Percentiles rank a stretch among this genome's conserved stretches.
These are phyloP conservation scores for Colletotrichum simmondsii DNA, from an alignment of 2,329 filamentous ascomycete genomes.

Conservation along the genomic window DNA sequence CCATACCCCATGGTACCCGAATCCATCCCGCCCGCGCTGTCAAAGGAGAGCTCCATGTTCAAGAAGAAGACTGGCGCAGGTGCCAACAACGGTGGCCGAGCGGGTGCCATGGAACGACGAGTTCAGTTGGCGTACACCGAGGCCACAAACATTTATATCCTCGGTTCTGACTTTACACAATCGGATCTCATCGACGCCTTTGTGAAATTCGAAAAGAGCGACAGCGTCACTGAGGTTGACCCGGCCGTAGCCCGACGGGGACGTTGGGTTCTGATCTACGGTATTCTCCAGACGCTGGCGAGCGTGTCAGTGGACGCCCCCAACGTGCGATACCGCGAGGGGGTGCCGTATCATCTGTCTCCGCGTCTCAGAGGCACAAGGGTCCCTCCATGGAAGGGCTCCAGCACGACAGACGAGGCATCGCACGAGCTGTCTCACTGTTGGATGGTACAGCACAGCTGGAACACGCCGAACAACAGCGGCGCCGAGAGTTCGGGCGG, in stretches of 20 bases:
- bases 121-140: conserved; percentile 69
- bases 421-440: conserved; percentile 64
- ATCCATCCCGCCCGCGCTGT: conserved; percentile 49
- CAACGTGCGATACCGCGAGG: conserved; percentile 61
- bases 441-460: conserved; percentile 57
- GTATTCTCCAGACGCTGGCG: conserved; percentile 68
- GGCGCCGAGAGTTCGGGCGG: conserved; percentile 40
- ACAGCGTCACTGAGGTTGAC: conserved; percentile 61
- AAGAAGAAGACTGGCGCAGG: conserved; percentile 43
- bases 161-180: conserved; percentile 63
- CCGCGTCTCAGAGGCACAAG: conserved; percentile 62
- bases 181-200: conserved; percentile 68
- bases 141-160: conserved; percentile 67
- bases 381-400: conserved; percentile 65
- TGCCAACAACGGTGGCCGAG: conserved; percentile 35
- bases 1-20: conserved; percentile 74
- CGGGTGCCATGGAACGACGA: conserved; percentile 55
- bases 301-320: conserved; percentile 68
- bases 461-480: conserved; percentile 46
- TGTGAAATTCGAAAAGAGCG: conserved; percentile 65
- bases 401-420: conserved; percentile 47
- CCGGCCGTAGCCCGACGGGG: conserved; percentile 66
- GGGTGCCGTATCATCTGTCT: conserved; percentile 67
- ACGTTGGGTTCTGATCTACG: conserved; percentile 71
- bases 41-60: conserved; percentile 44